Percentiles rank a stretch among this genome's conserved stretches.
Evolutionary conservation across 192 early-diverging fungal species (phyloP).

Genomic region (Helicostylum pulchrum): DNA sequence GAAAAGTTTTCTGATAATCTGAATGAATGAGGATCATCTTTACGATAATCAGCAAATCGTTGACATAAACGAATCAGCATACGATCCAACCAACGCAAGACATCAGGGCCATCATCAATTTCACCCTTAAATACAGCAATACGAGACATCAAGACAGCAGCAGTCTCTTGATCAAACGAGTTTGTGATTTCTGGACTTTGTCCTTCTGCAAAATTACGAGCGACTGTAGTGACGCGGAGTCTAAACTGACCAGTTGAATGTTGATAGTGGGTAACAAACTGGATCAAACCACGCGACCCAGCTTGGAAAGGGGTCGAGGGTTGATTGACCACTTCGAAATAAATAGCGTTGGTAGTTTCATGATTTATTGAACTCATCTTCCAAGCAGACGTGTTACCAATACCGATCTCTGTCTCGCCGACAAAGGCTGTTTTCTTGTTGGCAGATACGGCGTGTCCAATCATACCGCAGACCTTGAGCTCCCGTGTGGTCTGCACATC

Average conservation of each 20-base stretch:
- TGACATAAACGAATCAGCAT: conserved; percentile 99
- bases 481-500: conserved; percentile 96
- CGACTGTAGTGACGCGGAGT: conserved; percentile 92
- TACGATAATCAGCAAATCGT: conserved; percentile 92
- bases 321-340: conserved; percentile 96
- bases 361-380: conserved; percentile 86
- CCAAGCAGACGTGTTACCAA: conserved; percentile 95
- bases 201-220: conserved; percentile 81
- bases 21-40: conserved; percentile 93
- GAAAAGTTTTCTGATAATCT: conserved; percentile 89
- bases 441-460: conserved; percentile 91
- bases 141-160: conserved; percentile 95
- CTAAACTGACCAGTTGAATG: conserved; percentile 88
- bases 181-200: conserved; percentile 80
- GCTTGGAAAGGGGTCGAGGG: conserved; percentile 77
- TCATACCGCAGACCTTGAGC: conserved; percentile 92
- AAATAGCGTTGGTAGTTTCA: conserved; percentile 82
- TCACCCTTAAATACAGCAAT: conserved; percentile 97
- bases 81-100: conserved; percentile 95
- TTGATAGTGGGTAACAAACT: conserved; percentile 96
- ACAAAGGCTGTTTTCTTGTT: conserved; percentile 89
- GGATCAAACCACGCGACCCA: conserved; percentile 84
- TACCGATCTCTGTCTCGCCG: conserved; percentile 97
- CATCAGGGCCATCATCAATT: conserved; percentile 95
- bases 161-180: conserved; percentile 97